Percentiles rank a stretch among this genome's conserved stretches.
Conservation (phyloP, 306 rosid species). For the Cucurbita ficifolia region DNA sequence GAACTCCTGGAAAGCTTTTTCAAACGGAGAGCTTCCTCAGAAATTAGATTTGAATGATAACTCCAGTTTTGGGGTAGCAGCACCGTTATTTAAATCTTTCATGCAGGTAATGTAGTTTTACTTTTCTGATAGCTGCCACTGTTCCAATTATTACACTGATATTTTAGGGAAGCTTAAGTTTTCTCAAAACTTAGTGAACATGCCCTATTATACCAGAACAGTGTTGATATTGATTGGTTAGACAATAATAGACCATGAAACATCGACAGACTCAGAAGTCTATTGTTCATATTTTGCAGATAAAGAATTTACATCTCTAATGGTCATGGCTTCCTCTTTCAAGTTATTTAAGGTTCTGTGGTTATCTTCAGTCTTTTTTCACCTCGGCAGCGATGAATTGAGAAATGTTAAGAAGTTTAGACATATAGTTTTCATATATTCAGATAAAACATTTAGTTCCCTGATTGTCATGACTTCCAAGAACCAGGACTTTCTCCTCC, state of each 20-base stretch:
- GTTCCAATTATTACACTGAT: background rate
- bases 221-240: background rate
- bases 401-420: background rate
- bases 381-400: background rate
- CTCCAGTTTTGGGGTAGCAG: slow-evolving; percentile 78
- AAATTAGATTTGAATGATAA: slow-evolving; percentile 66
- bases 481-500: too few species aligned
- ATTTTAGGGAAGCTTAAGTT: background rate
- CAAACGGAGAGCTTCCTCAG: slow-evolving; percentile 65
- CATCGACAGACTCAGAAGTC: background rate
- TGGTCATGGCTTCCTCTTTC: background rate
- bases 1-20: slow-evolving; percentile 67
- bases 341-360: background rate
- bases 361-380: background rate
- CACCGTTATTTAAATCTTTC: slow-evolving; percentile 85
- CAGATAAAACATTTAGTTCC: too few species aligned
- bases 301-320: too few species aligned
- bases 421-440: background rate
- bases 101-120: slow-evolving; percentile 48
- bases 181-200: background rate
- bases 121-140: background rate
- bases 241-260: too few species aligned
- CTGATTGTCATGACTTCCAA: too few species aligned
- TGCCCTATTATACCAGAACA: background rate
- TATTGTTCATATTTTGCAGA: background rate